A percentile compares a stretch with the other conserved stretches of the same genome.
phyloP scores from a whole-genome alignment of 202 grass and related monocot species.

The Schoenoplectus triqueter region DNA sequence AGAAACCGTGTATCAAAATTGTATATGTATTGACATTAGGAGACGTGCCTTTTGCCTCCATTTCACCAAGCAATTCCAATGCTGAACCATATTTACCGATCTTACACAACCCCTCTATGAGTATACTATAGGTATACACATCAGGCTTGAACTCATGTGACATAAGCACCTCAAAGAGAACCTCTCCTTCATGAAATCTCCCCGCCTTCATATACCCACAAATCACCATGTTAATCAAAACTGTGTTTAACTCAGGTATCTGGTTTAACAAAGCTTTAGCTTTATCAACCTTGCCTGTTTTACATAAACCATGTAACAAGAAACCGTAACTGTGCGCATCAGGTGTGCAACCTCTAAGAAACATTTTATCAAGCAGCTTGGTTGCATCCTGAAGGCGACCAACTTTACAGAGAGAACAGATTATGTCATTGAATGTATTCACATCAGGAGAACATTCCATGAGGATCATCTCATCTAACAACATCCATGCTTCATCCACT shows the following conservation, averaged over 20 bases:
- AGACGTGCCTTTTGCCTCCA: slow-evolving; percentile 56
- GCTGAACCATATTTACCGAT: slow-evolving; percentile 63
- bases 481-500: slow-evolving; percentile 57
- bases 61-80: slow-evolving; percentile 58
- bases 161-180: slow-evolving; percentile 67
- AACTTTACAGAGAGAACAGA: slow-evolving; percentile 58
- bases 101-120: slow-evolving; percentile 78
- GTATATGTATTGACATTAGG: slow-evolving; percentile 71
- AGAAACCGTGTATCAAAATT: slow-evolving; percentile 69
- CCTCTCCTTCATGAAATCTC: slow-evolving; percentile 57
- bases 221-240: slow-evolving; percentile 84
- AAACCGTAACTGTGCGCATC: slow-evolving; percentile 65
- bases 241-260: slow-evolving; percentile 62
- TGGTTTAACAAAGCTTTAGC: slow-evolving; percentile 54
- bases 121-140: slow-evolving; percentile 71
- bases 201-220: slow-evolving; percentile 54
- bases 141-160: slow-evolving; percentile 58
- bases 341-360: slow-evolving; percentile 56
- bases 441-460: slow-evolving; percentile 68
- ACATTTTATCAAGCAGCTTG: slow-evolving; percentile 80
- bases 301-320: slow-evolving; percentile 67
- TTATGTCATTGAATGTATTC: slow-evolving; percentile 73
- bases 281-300: slow-evolving; percentile 53
- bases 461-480: slow-evolving; percentile 92
- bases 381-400: slow-evolving; percentile 55